These are phyloP conservation scores for Irpex sp. DNA, from an alignment of 1,284 basidiomycete species.

Conservation along the genomic window DNA sequence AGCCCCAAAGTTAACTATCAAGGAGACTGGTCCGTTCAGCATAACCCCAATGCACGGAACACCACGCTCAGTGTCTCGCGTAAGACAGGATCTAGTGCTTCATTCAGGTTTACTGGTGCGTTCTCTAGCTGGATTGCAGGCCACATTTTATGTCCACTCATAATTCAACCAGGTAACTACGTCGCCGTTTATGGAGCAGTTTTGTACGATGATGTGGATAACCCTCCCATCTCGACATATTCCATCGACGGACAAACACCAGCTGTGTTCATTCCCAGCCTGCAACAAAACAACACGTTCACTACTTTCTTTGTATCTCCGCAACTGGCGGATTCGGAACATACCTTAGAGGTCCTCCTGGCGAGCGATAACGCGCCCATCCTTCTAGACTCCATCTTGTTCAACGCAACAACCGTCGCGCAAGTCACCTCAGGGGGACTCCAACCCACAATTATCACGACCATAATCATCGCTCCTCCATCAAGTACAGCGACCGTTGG, in stretches of 20 bases:
- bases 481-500: neutral
- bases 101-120: constrained; percentile 9
- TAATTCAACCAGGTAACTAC: constrained; percentile 13
- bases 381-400: neutral
- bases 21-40: constrained; percentile 7
- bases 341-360: constrained; percentile 16
- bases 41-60: constrained; percentile 5
- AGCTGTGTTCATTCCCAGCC: constrained; percentile 14
- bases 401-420: neutral
- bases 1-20: constrained; percentile 6
- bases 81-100: constrained; percentile 5
- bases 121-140: neutral
- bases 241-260: constrained; percentile 17
- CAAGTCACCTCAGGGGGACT: neutral
- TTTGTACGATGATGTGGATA: constrained; percentile 7
- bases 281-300: constrained; percentile 8
- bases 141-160: neutral
- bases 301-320: constrained; percentile 18
- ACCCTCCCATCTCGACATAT: constrained; percentile 15
- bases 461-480: constrained; percentile 16
- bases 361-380: neutral
- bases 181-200: constrained; percentile 19
- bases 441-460: constrained; percentile 13
- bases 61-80: constrained; percentile 3
- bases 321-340: constrained; percentile 10